Evolutionary conservation across 2,329 filamentous ascomycete species (phyloP).

Genomic region (Aureobasidium sp.): DNA sequence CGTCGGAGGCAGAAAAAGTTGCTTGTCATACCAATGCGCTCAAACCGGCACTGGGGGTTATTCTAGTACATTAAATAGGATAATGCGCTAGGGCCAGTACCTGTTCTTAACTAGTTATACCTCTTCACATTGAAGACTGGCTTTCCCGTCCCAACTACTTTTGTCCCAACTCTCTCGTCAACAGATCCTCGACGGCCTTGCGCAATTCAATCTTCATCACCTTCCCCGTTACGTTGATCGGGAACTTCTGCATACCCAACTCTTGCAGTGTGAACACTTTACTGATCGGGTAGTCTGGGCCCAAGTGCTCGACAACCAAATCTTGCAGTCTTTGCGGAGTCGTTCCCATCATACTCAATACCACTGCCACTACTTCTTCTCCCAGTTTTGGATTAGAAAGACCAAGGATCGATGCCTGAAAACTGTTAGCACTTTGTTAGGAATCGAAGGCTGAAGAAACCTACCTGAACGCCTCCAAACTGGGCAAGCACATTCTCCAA

Average conservation of each 20-base stretch:
- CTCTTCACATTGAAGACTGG: too few relatives aligned
- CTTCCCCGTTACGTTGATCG: background rate
- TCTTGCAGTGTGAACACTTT: slow-evolving; percentile 3
- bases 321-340: background rate
- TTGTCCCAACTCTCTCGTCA: too few relatives aligned
- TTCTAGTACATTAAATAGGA: too few relatives aligned
- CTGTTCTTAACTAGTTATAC: too few relatives aligned
- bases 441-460: background rate
- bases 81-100: too few relatives aligned
- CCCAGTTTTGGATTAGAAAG: background rate
- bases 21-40: too few relatives aligned
- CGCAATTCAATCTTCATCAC: slow-evolving; percentile 7
- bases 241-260: background rate
- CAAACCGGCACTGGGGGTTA: too few relatives aligned
- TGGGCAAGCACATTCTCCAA: background rate
- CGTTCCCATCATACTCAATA: background rate
- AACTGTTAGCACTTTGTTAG: background rate
- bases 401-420: background rate
- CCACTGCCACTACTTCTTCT: background rate
- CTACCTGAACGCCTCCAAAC: background rate
- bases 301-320: background rate
- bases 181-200: background rate
- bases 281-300: background rate
- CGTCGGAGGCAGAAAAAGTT: too few relatives aligned
- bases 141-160: too few relatives aligned